A percentile compares a stretch with the other conserved stretches of the same genome.
Evolutionary conservation across 2,329 filamentous ascomycete genomes (phyloP).

Genomic region (Plenodomus lindquistii): DNA sequence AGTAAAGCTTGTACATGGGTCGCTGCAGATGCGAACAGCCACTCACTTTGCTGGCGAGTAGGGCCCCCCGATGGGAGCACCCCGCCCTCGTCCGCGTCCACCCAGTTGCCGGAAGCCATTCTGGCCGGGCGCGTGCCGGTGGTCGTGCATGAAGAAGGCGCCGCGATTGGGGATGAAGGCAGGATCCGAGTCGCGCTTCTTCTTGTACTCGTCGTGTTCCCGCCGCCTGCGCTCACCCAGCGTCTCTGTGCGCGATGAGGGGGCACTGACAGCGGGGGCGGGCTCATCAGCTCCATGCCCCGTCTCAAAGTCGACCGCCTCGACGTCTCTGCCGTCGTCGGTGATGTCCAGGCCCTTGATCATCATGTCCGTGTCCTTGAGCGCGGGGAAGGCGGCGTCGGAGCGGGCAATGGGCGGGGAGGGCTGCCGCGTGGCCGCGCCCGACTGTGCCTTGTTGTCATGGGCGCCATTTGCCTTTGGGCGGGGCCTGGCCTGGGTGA

Average conservation of each 20-base stretch:
- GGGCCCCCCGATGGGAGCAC: constrained; percentile 56
- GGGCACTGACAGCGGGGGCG: constrained; percentile 45
- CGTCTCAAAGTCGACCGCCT: constrained; percentile 58
- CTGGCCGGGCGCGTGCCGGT: constrained; percentile 73
- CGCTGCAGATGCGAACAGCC: neutral
- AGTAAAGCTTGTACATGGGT: constrained; percentile 16
- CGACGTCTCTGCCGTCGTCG: constrained; percentile 45
- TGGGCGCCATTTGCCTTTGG: constrained; percentile 43
- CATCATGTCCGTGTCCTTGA: constrained; percentile 64
- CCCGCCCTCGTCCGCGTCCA: constrained; percentile 63
- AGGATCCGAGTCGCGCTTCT: constrained; percentile 84
- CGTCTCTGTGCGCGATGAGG: constrained; percentile 54
- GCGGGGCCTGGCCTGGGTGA: constrained; percentile 43
- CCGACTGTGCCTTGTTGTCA: constrained; percentile 35
- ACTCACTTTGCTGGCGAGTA: constrained; percentile 65
- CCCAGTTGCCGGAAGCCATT: constrained; percentile 73
- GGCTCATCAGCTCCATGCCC: constrained; percentile 36
- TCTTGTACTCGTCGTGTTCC: constrained; percentile 90
- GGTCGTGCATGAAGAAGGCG: constrained; percentile 96
- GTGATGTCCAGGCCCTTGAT: constrained; percentile 60
- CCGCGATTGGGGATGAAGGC: constrained; percentile 93
- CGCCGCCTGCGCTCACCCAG: constrained; percentile 73
- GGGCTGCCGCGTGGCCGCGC: constrained; percentile 33
- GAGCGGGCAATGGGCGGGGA: constrained; percentile 44
- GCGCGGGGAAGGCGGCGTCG: constrained; percentile 47